These are phyloP conservation scores for Neonectria punicea DNA, from an alignment of 2,329 filamentous ascomycete species.

Conservation along the genomic window DNA sequence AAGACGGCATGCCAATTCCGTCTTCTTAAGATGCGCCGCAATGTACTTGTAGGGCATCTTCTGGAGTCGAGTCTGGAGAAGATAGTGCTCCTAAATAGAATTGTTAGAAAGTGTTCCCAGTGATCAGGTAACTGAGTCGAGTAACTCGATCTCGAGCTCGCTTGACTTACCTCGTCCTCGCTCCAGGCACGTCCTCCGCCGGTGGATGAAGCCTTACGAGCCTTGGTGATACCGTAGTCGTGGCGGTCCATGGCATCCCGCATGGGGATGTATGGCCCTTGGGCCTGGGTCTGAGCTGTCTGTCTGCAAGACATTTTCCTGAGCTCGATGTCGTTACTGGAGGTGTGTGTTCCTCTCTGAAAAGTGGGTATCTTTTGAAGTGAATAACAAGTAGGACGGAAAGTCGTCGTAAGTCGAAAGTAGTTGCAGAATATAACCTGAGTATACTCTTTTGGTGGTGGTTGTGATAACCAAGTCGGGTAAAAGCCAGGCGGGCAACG, in stretches of 20 bases:
- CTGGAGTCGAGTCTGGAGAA: slow-evolving; percentile 83
- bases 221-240: slow-evolving; percentile 70
- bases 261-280: slow-evolving; percentile 60
- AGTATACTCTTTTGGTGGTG: slow-evolving; percentile 10
- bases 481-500: slow-evolving; percentile 15
- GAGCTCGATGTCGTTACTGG: slow-evolving; percentile 31
- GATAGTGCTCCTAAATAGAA: slow-evolving; percentile 75
- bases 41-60: slow-evolving; percentile 95
- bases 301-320: slow-evolving; percentile 62
- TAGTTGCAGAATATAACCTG: slow-evolving; percentile 7
- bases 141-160: background rate
- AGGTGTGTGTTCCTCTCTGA: slow-evolving; percentile 31
- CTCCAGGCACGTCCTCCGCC: slow-evolving; percentile 86
- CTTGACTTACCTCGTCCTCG: slow-evolving; percentile 77
- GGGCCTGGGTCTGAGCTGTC: slow-evolving; percentile 55
- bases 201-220: slow-evolving; percentile 74
- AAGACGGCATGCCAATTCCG: slow-evolving; percentile 85
- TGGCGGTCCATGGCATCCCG: slow-evolving; percentile 67
- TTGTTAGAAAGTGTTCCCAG: slow-evolving; percentile 27
- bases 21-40: slow-evolving; percentile 86
- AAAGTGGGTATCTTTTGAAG: slow-evolving; percentile 38
- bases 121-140: background rate
- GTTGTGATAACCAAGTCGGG: slow-evolving; percentile 6
- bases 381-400: slow-evolving; percentile 13
- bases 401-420: slow-evolving; percentile 31